Conservation (phyloP, 2,329 filamentous ascomycete species). For the Sclerotinia glacialis region DNA sequence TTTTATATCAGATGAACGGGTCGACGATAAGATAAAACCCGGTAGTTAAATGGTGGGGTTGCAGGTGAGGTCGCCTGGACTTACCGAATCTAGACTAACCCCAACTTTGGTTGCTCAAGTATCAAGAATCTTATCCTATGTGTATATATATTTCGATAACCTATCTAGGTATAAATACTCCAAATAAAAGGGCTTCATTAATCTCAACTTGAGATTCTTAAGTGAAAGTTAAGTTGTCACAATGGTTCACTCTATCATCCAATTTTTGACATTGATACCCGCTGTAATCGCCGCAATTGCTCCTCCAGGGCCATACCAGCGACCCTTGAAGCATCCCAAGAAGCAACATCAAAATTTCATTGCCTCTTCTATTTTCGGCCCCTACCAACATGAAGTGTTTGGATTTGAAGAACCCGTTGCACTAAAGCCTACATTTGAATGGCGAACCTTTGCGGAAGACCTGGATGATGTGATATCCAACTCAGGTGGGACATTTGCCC, state of each 20-base stretch:
- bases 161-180: not conserved
- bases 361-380: slow-evolving; percentile 26
- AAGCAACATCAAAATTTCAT: slow-evolving; percentile 23
- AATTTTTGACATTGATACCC: slow-evolving; percentile 3
- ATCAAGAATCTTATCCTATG: slow-evolving; percentile 1
- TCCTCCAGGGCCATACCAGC: not conserved
- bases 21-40: not conserved
- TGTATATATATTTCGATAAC: not conserved
- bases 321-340: not conserved
- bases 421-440: slow-evolving; percentile 30
- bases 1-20: not conserved
- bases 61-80: slow-evolving; percentile 6
- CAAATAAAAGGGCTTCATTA: not conserved
- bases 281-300: not conserved
- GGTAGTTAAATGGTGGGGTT: not conserved
- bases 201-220: too few species aligned
- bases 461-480: slow-evolving; percentile 7
- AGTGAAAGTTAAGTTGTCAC: not conserved
- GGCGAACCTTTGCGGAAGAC: slow-evolving; percentile 23
- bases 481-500: slow-evolving; percentile 33
- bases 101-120: too few species aligned
- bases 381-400: not conserved
- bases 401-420: slow-evolving; percentile 23
- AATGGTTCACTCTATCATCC: slow-evolving; percentile 6
- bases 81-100: not conserved